Evolutionary conservation across 805 yeast species (phyloP).

Genomic region (Ogataea degrootiae): DNA sequence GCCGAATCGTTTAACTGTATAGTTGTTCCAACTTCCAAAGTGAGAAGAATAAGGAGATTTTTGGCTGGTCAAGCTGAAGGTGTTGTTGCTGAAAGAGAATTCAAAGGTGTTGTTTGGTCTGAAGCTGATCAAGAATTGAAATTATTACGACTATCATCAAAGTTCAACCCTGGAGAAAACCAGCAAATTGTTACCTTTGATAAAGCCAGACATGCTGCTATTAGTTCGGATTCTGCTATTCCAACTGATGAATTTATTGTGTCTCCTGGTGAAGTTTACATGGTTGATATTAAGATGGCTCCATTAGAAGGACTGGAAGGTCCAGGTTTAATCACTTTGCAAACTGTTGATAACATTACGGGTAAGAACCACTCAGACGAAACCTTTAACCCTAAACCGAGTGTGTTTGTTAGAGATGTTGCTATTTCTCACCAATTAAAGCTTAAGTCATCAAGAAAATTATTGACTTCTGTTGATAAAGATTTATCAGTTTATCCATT

Average conservation of each 20-base stretch:
- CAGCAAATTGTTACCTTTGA: conserved; percentile 37
- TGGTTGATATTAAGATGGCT: conserved; percentile 77
- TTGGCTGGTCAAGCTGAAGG: conserved; percentile 95
- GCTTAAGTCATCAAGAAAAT: conserved; percentile 65
- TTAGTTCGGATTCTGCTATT: conserved; percentile 49
- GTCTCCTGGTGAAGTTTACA: conserved; percentile 78
- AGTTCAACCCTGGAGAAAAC: conserved; percentile 25
- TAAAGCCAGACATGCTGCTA: conserved; percentile 31
- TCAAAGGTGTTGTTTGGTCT: conserved; percentile 88
- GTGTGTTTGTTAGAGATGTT: conserved; percentile 80
- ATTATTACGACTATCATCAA: conserved; percentile 41
- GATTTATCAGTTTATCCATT: conserved; percentile 85
- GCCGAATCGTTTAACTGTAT: conserved; percentile 80
- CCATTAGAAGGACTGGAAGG: conserved; percentile 47
- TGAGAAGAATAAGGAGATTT: conserved; percentile 87
- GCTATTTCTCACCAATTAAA: conserved; percentile 76
- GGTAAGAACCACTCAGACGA: conserved; percentile 56
- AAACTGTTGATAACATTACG: conserved; percentile 57
- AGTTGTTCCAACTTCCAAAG: conserved; percentile 89
- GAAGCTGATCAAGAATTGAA: conserved; percentile 72
- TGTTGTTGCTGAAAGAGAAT: conserved; percentile 84
- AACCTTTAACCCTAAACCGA: conserved; percentile 54
- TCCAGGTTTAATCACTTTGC: conserved; percentile 65
- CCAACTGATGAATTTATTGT: conserved; percentile 75
- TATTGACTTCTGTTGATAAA: conserved; percentile 67